These are phyloP conservation scores for Huntiella abstrusa DNA, from an alignment of 2,329 filamentous ascomycete species.

Conservation along the genomic window DNA sequence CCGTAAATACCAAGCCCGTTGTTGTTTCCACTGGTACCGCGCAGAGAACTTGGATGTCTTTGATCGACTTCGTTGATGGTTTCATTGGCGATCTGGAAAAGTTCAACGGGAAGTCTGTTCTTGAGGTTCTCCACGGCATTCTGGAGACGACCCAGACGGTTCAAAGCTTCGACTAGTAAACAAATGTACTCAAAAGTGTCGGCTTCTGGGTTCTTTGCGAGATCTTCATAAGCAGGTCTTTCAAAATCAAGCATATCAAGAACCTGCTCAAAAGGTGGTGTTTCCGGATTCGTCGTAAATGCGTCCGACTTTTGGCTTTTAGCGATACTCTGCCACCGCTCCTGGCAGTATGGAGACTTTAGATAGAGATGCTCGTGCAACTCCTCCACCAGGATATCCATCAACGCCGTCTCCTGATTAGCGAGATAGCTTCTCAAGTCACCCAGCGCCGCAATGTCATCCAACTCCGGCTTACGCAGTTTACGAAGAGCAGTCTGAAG, in stretches of 20 bases:
- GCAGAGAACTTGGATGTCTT: conserved; percentile 67
- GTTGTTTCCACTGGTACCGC: conserved; percentile 33
- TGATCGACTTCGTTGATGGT: conserved; percentile 88
- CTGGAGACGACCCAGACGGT: conserved; percentile 74
- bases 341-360: conserved; percentile 93
- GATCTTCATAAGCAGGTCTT: conserved; percentile 56
- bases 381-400: conserved; percentile 93
- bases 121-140: conserved; percentile 78
- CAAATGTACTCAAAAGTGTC: conserved; percentile 91
- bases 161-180: conserved; percentile 70
- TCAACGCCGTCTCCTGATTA: conserved; percentile 80
- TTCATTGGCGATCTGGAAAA: conserved; percentile 86
- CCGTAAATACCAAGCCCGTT: conserved; percentile 44
- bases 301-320: conserved; percentile 42
- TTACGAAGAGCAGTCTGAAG: conserved; percentile 72
- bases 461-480: conserved; percentile 71
- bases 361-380: conserved; percentile 93
- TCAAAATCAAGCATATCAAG: conserved; percentile 43
- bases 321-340: conserved; percentile 74
- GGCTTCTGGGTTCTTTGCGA: conserved; percentile 80
- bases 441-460: conserved; percentile 72
- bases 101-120: conserved; percentile 77
- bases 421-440: conserved; percentile 76
- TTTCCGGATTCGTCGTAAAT: conserved; percentile 25
- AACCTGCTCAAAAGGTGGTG: conserved; percentile 38